Evolutionary conservation across 2,329 filamentous ascomycete genomes (phyloP), one percentile per base, ranked within the genome.

Genomic region (Hymenoscyphus fraxineus): DNA sequence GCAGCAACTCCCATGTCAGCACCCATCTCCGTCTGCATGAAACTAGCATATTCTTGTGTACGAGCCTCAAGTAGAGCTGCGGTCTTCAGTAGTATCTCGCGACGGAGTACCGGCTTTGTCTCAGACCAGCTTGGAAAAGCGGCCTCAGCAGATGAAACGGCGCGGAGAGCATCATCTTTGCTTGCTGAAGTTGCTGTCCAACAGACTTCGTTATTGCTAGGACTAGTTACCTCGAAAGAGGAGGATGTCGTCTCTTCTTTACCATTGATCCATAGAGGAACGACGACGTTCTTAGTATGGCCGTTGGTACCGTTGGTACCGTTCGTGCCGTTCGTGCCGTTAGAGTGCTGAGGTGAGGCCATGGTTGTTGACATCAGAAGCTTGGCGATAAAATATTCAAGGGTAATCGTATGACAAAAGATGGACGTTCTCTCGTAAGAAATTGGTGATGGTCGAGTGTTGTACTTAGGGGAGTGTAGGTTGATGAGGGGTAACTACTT

Each of bases 41-140:
- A 63, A 6, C 32, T 19, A 3, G 15, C 77, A 55, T 84, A 71
- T 71, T 88, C 85, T 31, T 82, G 80, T n/a, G 76, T 76, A 13
- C 83, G 79, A 13, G 76, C 72, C 41, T 81, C 78, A 31, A 86
- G 74, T 31, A 87, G 76, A 59, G 83, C 80, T 3, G 84, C 83
- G 0, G 85, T 82, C 69, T 81, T 82, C 39, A 83, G 73, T 57
- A 88, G 76, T 66, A 88, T 83, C 64, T 82, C 78, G 64, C 84
- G 81, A 60, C 84, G 82, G 1, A 77, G 73, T 32, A 77, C 72
- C 1, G 82, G 80, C 69, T 83, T 85, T 15, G 80, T 82, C 67
- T 82, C 80, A 13, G 80, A 78, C 87, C 87, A 89, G 61, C 79
- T 72, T 9, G 80, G 80, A 74, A 87, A 86, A 0, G 87, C 86